Base-by-base conservation (phyloP, 1,284 basidiomycete genomes). In the Pisolithus thermaeus region DNA sequence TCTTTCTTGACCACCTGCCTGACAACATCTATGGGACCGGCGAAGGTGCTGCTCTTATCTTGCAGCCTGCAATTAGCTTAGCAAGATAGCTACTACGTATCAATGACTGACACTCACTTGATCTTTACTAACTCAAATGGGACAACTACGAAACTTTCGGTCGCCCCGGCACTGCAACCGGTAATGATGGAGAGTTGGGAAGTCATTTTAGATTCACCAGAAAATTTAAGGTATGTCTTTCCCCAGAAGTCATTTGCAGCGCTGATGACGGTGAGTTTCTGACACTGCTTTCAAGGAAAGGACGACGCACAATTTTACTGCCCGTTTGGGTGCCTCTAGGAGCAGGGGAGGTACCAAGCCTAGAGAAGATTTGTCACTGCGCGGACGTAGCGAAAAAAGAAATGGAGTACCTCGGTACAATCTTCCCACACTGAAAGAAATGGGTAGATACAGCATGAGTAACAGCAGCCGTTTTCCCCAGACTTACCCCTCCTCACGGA, bases 111-210 rank as follows among this genome's bases (percentile, higher is more conserved):
- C 14, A 32, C 44, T 40, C 54, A 87, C 85, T 84, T 87, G 70
- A 98, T 97, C 73, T 99, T 98, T 61, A 98, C 95, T 22, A 97
- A 83, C 71, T 99, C 95, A 61, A 98, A 98, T 0, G 95, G 95
- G 2, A 97, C 94, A 16, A 91, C 87, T 23, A 92, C 87, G 61
- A 97, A 83, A 58, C 87, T 91, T 76, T 99, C 96, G 20, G 94
- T 97, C 3, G 95, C 96, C 57, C 97, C 96, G 3, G 96, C 96
- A 46, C 82, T 85, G 64, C 90, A 95, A 5, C 96, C 96, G 0
- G 97, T 99, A 45, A 94, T 62, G 57, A 96, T 79, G 7, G 94
- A 92, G 28, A 99, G 69, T 5, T 78, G 70, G 63, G 93, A 92
- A 3, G 85, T 94, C 89, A 96, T 97, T 67, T 94, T 88, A 42